Conservation (phyloP, 2,329 filamentous ascomycete species). For the Alternaria sp. region DNA sequence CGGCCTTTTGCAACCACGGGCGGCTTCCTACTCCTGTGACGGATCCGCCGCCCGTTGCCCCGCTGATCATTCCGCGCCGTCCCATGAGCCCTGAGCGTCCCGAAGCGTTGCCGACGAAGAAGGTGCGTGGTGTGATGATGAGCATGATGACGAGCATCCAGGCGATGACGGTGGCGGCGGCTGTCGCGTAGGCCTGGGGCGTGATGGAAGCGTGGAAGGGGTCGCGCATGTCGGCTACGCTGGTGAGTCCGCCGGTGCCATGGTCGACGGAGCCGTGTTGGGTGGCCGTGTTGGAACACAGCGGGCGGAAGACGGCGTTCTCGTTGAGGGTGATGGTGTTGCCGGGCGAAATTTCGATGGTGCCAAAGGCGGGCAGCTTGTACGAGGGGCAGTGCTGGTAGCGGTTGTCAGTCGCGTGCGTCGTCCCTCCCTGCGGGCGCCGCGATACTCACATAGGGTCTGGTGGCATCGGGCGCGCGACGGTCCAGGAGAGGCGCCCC, state of each 20-base stretch:
- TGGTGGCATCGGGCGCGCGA: conserved; percentile 39
- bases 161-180: conserved; percentile 86
- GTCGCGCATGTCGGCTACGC: conserved; percentile 74
- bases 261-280: conserved; percentile 50
- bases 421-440: conserved; percentile 2
- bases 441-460: conserved; percentile 43
- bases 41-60: conserved; percentile 67
- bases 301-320: conserved; percentile 67
- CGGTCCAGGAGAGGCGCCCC: conserved; percentile 33
- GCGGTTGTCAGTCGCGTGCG: conserved; percentile 33
- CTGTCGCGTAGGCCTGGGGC: conserved; percentile 91
- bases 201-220: conserved; percentile 95
- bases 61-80: conserved; percentile 83
- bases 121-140: conserved; percentile 92
- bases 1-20: conserved; percentile 85
- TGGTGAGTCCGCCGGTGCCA: conserved; percentile 51
- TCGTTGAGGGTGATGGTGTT: conserved; percentile 67
- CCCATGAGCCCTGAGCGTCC: conserved; percentile 77
- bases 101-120: conserved; percentile 78
- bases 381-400: conserved; percentile 67
- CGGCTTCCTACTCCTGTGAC: conserved; percentile 87
- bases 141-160: conserved; percentile 95
- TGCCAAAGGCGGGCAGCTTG: conserved; percentile 66
- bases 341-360: conserved; percentile 62
- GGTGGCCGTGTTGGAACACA: conserved; percentile 58